A percentile compares a stretch with the other conserved stretches of the same genome.
These are phyloP conservation scores for Rhizopogon vulgaris DNA, from an alignment of 768 basidiomycete species.

Conservation along the genomic window DNA sequence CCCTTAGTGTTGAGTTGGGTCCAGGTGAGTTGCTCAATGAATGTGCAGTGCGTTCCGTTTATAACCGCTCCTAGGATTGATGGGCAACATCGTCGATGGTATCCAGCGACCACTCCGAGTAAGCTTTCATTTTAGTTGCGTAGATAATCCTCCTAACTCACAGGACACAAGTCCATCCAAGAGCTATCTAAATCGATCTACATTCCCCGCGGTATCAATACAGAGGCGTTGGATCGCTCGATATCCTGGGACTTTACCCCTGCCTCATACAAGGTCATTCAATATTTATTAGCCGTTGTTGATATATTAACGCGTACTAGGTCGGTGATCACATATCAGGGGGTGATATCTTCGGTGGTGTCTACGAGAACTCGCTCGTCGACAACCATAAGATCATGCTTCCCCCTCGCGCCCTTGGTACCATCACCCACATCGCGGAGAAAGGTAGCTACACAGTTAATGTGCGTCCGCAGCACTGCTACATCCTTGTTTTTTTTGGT, in stretches of 20 bases:
- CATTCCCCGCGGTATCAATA: constrained; percentile 98
- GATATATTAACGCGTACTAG: constrained; percentile 30
- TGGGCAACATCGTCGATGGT: constrained; percentile 99
- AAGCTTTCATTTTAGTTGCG: constrained; percentile 22
- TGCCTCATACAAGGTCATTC: constrained; percentile 59
- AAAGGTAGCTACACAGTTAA: constrained; percentile 91
- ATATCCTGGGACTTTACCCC: constrained; percentile 96
- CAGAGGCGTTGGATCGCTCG: constrained; percentile 83
- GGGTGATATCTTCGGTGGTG: constrained; percentile 91
- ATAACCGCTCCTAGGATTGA: constrained; percentile 57
- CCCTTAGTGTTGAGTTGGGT: constrained; percentile 94
- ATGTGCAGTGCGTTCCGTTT: neutral
- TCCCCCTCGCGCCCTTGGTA: constrained; percentile 88
- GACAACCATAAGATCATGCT: constrained; percentile 98
- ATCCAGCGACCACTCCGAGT: constrained; percentile 91
- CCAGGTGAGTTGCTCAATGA: constrained; percentile 56
- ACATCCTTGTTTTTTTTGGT: neutral
- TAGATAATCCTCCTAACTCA: constrained; percentile 6
- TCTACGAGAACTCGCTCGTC: constrained; percentile 96
- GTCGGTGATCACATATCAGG: constrained; percentile 97
- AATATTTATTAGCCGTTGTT: neutral
- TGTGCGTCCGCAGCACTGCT: constrained; percentile 39
- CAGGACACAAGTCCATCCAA: constrained; percentile 66
- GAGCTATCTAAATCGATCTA: constrained; percentile 98
- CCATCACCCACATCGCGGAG: constrained; percentile 88